Base-by-base conservation (phyloP, 148 eudicot genomes). In the Bassia scoparia region DNA sequence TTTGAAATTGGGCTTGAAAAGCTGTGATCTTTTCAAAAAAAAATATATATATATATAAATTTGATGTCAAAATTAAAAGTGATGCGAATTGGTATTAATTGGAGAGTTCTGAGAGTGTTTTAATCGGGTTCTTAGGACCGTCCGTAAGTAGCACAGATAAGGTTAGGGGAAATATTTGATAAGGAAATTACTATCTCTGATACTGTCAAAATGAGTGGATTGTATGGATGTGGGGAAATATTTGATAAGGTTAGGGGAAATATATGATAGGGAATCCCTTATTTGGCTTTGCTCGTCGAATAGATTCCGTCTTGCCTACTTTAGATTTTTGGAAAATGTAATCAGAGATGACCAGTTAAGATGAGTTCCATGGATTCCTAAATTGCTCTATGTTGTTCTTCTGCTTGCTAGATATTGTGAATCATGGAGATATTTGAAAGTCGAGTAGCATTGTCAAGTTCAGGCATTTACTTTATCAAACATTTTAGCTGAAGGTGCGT, bases 401-500 rank as follows among this genome's bases (percentile, higher is more conserved):
- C 30, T 29, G 15, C 31, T 43, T 58, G 46, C 18, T 67, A 68
- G 74, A 31, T 55, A 17, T 53, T 73, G 37, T 46, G 23, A 65
- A 38, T 23, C 60, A 41, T 67, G 43, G 59, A 31, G 38, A 62
- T 34, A 48, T 55, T 58, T 46, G 61, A 34, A 34, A 23, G n/a
- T 49, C 62, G 27, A 59, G 65, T 46, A 44, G 49, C 58, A 13
- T 41, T 70, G 12, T 65, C 61, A 26, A 35, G 43, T 56, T 61
- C 55, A 70, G 76, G 72, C 31, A 75, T 46, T 38, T 49, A 49
- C 26, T 31, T 5, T 49, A 52, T 52, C 17, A 46, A 17, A 20
- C 15, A 41, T 75, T 69, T 46, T 18, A 72, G 81, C 46, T 77
- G 78, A 76, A 71, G 74, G 63, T 71, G 81, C 77, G 61, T 87